phyloP scores from a whole-genome alignment of 2,329 filamentous ascomycete species.

The Alternaria sp. region DNA sequence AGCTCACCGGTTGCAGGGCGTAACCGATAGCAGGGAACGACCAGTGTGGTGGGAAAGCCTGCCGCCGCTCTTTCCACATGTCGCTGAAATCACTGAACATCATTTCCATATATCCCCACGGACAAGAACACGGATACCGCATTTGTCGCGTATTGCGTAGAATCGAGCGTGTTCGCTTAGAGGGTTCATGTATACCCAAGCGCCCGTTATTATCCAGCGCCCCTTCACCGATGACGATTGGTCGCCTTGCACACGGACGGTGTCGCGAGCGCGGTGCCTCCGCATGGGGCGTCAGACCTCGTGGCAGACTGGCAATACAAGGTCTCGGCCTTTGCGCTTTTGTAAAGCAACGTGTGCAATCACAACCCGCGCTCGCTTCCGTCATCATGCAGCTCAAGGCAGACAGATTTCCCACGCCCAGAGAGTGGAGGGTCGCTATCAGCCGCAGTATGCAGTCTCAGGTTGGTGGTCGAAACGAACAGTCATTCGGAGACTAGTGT shows the following conservation, averaged over 20 bases:
- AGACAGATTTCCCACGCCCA: conserved; percentile 17
- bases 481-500: conserved; percentile 16
- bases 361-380: conserved; percentile 15
- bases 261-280: conserved; percentile 12
- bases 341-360: conserved; percentile 22
- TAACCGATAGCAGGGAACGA: conserved; percentile 20
- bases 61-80: conserved; percentile 3
- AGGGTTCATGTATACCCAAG: conserved; percentile 21
- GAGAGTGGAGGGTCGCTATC: conserved; percentile 13
- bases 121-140: conserved; percentile 6
- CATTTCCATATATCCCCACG: conserved; percentile 5
- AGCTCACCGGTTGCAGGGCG: conserved; percentile 20
- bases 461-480: conserved; percentile 16
- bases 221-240: conserved; percentile 23
- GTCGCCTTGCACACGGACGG: conserved; percentile 22
- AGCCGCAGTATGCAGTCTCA: conserved; percentile 18
- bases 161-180: conserved; percentile 13
- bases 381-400: conserved; percentile 37
- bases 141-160: conserved; percentile 12
- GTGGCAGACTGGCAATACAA: conserved; percentile 27
- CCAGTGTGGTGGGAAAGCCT: conserved; percentile 19
- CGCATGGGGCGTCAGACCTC: conserved; percentile 25
- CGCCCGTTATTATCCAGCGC: conserved; percentile 20
- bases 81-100: neutral
- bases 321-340: conserved; percentile 27